Evolutionary conservation across 202 grass and related monocot species (phyloP).

Genomic region (Saccharum hybrid): DNA sequence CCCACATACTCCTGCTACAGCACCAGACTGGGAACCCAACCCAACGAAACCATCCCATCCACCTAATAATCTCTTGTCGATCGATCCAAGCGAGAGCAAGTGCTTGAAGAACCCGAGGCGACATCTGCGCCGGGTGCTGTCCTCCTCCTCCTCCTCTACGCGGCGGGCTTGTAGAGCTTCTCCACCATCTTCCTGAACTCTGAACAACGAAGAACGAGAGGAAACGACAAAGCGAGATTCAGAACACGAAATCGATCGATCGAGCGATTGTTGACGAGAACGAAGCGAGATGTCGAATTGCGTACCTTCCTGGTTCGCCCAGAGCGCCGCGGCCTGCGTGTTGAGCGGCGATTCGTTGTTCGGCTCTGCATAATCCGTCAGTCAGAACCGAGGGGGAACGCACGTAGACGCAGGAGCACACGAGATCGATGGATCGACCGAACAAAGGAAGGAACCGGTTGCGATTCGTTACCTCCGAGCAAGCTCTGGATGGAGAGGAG

Average conservation of each 20-base stretch:
- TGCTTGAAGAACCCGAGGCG: not conserved
- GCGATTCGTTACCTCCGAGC: slow-evolving; percentile 56
- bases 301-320: slow-evolving; percentile 90
- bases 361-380: slow-evolving; percentile 57
- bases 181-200: slow-evolving; percentile 98
- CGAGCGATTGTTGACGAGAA: not conserved
- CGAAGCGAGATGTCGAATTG: not conserved
- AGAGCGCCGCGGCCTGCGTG: slow-evolving; percentile 86
- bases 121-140: not conserved
- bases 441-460: not conserved
- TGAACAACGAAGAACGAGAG: slow-evolving; percentile 29
- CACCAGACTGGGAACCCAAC: not conserved
- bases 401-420: not conserved
- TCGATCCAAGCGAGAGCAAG: slow-evolving; percentile 5
- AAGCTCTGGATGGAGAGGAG: slow-evolving; percentile 95
- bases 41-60: slow-evolving; percentile 4
- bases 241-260: not conserved
- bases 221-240: not conserved
- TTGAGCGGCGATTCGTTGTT: slow-evolving; percentile 97
- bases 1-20: not conserved
- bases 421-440: not conserved
- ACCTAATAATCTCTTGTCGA: too few species aligned
- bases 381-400: not conserved
- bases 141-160: slow-evolving; percentile 37
- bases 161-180: slow-evolving; percentile 75